Conservation (phyloP, 805 yeast genomes). For the Yamadazyma phyllophila region DNA sequence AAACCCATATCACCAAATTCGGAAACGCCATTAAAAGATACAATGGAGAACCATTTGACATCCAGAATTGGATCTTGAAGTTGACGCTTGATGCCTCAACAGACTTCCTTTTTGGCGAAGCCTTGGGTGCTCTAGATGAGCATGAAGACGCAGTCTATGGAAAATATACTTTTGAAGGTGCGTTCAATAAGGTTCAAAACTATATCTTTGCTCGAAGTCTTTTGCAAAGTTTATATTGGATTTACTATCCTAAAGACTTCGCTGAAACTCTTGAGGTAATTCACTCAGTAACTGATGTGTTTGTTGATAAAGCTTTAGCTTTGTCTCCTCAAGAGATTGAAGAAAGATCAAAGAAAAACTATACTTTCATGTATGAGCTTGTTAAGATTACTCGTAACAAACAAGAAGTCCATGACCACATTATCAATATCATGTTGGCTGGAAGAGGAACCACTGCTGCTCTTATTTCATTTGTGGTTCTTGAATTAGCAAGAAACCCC, state of each 20-base stretch:
- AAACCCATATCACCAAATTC: slow-evolving; percentile 27
- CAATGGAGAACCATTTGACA: slow-evolving; percentile 24
- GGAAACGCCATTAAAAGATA: slow-evolving; percentile 20
- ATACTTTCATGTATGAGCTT: slow-evolving; percentile 38
- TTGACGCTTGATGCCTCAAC: slow-evolving; percentile 41
- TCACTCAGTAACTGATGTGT: slow-evolving; percentile 28
- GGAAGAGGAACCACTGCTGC: slow-evolving; percentile 39
- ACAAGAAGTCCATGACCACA: slow-evolving; percentile 34
- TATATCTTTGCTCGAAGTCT: slow-evolving; percentile 32
- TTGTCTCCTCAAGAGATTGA: slow-evolving; percentile 29
- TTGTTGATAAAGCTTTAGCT: slow-evolving; percentile 30
- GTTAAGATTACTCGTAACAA: slow-evolving; percentile 37
- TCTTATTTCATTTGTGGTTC: slow-evolving; percentile 26
- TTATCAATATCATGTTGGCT: slow-evolving; percentile 38
- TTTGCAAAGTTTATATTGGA: slow-evolving; percentile 29
- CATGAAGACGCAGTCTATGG: slow-evolving; percentile 20
- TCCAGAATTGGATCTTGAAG: slow-evolving; percentile 33
- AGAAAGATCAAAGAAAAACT: slow-evolving; percentile 25
- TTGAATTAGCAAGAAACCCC: slow-evolving; percentile 33
- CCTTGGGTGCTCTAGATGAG: slow-evolving; percentile 22
- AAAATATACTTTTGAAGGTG: slow-evolving; percentile 17
- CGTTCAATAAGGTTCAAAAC: slow-evolving; percentile 37
- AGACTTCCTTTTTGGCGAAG: slow-evolving; percentile 40
- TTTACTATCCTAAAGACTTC: slow-evolving; percentile 30
- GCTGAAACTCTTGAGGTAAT: slow-evolving; percentile 30